These are phyloP conservation scores for Digitaria exilis DNA, from an alignment of 202 grass and related monocot genomes.

Conservation along the genomic window DNA sequence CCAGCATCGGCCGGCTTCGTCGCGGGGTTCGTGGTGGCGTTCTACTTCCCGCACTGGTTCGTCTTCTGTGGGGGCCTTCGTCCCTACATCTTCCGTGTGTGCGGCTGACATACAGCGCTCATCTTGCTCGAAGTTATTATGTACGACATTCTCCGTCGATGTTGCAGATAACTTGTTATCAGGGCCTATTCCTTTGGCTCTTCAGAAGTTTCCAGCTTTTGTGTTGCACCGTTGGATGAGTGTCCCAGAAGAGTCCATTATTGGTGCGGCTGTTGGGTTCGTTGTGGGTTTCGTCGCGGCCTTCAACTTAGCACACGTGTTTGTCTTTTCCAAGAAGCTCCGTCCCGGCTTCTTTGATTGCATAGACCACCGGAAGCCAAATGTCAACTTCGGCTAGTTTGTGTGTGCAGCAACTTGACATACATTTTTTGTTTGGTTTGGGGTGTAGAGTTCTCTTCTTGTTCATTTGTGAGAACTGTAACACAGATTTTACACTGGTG, in stretches of 20 bases:
- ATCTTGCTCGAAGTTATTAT: too few species aligned
- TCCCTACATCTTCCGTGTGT: not conserved
- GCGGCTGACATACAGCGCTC: too few species aligned
- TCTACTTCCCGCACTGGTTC: conserved; percentile 35
- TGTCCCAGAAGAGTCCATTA: conserved; percentile 12
- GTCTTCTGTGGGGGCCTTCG: not conserved
- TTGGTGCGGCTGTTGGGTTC: conserved; percentile 33
- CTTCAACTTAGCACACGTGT: conserved; percentile 28
- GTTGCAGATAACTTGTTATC: not conserved
- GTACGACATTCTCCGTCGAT: too few species aligned
- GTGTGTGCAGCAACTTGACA: too few species aligned
- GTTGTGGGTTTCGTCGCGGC: conserved; percentile 45
- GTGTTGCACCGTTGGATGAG: conserved; percentile 21
- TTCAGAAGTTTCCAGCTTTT: not conserved
- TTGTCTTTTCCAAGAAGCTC: too few species aligned
- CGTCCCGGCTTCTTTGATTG: too few species aligned
- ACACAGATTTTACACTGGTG: too few species aligned
- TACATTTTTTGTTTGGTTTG: too few species aligned
- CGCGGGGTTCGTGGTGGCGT: conserved; percentile 44
- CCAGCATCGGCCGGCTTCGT: conserved; percentile 32
- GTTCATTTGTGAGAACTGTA: too few species aligned
- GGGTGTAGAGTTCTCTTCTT: too few species aligned
- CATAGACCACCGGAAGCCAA: too few species aligned
- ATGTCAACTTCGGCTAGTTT: too few species aligned
- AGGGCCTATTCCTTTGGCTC: not conserved